Base-by-base conservation (phyloP, 2,329 filamentous ascomycete species). In the Talaromyces sp. region DNA sequence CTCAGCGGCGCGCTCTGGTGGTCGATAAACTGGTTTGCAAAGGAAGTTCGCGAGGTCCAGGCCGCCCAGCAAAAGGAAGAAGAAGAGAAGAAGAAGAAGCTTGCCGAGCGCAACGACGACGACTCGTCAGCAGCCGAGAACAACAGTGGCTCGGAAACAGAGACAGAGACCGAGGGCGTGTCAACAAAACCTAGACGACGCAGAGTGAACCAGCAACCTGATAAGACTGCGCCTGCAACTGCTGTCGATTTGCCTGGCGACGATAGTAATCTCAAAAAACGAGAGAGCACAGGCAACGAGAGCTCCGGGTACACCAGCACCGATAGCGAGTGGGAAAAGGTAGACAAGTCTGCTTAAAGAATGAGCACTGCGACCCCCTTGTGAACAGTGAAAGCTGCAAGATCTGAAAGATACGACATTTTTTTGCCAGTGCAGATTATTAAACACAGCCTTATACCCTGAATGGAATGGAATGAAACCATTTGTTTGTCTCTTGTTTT, bases 281-380 rank as follows among this genome's bases (percentile, higher is more conserved):
- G 79, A 62, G 75, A 70, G 68, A 79, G 73, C 65, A 68, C 77
- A 61, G 75, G 78, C 10, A 81, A 81, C 61, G 81, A 82, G 59
- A 81, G 72, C 59, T 80, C 78, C n/a, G 83, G 82, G 10, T 83
- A 85, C 65, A 70, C 82, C 64, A 94, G 92, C 76, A 97, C 93
- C 4, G 94, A 98, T 78, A 94, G 94, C 71, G 94, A 98, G 78
- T 98, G 94, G 94, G 94, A 97, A 81, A 96, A 95, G 81, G 89
- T 98, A 4, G 92, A 91, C 27, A 61, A 57, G 50, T 56, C 31
- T 1, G 54, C 33, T 56, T 44, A 6, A 27, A 47, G n/a, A 27
- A 10, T 10, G 16, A n/a, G 16, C 42, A 10, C 44, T 27, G 8
- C 23, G 2, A 27, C n/a, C 44, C 4, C 18, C 2, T 4, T 18